Percentiles rank a stretch among this genome's conserved stretches.
phyloP scores from a whole-genome alignment of 2,329 filamentous ascomycete genomes.

The Bipolaris zeicola region DNA sequence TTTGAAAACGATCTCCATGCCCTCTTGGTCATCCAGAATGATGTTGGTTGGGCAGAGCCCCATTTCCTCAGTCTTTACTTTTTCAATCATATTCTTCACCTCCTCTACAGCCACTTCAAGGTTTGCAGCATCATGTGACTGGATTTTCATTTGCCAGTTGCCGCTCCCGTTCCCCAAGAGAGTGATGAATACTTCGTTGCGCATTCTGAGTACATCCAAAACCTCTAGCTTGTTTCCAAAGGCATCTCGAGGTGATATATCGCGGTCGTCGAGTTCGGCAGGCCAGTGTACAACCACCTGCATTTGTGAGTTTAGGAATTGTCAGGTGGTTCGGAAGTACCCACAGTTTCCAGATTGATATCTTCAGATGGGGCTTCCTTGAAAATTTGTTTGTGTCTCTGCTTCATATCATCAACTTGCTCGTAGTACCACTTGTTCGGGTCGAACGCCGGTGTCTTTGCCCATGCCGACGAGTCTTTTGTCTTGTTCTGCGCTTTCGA shows the following conservation, averaged over 20 bases:
- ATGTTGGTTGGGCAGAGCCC: conserved; percentile 24
- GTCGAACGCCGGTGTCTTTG: conserved; percentile 33
- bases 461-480: conserved; percentile 33
- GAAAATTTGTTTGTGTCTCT: conserved; percentile 28
- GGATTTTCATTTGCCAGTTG: conserved; percentile 30
- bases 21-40: conserved; percentile 36
- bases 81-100: conserved; percentile 29
- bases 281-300: conserved; percentile 28
- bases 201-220: conserved; percentile 35
- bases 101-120: conserved; percentile 30
- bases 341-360: conserved; percentile 15
- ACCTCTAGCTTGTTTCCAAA: conserved; percentile 38
- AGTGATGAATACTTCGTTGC: conserved; percentile 37
- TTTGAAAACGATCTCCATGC: conserved; percentile 25
- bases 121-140: conserved; percentile 9
- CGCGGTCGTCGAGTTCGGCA: conserved; percentile 18
- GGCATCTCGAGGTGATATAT: conserved; percentile 27
- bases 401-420: conserved; percentile 20
- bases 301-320: neutral
- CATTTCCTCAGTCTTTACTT: conserved; percentile 19
- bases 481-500: conserved; percentile 25
- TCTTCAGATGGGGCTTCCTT: conserved; percentile 22
- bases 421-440: conserved; percentile 32
- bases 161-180: conserved; percentile 12
- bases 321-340: neutral